Percentiles rank a stretch among this genome's conserved stretches.
These are phyloP conservation scores for Aspergillus japonicus DNA, from an alignment of 2,329 filamentous ascomycete species.

Conservation along the genomic window DNA sequence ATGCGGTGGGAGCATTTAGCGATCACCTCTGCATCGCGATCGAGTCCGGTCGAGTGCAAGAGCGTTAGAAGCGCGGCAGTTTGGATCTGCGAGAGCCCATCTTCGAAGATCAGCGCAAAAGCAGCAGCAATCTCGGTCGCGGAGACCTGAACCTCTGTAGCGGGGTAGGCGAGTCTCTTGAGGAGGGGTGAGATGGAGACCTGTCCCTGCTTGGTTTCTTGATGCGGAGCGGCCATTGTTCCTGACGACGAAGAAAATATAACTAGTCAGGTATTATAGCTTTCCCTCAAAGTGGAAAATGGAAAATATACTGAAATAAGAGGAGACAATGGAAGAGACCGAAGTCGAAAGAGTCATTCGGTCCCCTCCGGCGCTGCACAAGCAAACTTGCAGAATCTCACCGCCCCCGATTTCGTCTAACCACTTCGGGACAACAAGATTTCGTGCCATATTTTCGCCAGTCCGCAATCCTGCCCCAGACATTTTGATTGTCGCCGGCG, in stretches of 20 bases:
- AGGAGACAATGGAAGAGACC: background rate
- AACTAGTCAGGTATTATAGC: background rate
- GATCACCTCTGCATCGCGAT: constrained; percentile 80
- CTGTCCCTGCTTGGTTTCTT: constrained; percentile 31
- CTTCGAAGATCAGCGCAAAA: constrained; percentile 86
- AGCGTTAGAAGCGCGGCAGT: constrained; percentile 84
- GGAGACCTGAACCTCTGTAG: constrained; percentile 55
- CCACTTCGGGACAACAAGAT: constrained; percentile 16
- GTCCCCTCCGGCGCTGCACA: constrained; percentile 6
- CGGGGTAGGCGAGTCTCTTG: constrained; percentile 47
- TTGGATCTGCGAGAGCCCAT: constrained; percentile 84
- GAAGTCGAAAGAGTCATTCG: constrained; percentile 11
- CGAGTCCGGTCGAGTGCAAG: constrained; percentile 85
- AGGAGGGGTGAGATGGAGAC: constrained; percentile 51
- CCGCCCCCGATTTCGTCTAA: constrained; percentile 20
- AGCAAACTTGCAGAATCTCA: constrained; percentile 20
- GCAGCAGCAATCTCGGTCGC: constrained; percentile 85
- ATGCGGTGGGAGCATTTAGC: constrained; percentile 81
- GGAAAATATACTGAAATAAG: background rate
- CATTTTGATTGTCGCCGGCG: constrained; percentile 7
- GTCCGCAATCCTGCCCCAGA: constrained; percentile 2
- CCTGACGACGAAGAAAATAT: background rate
- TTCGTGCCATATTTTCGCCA: constrained; percentile 21
- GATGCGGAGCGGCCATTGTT: constrained; percentile 27
- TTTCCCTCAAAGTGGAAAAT: background rate